Evolutionary conservation across 495 filamentous ascomycete species (phyloP), one percentile per base, ranked within the genome.

Genomic region (Penicillium cinerascens): DNA sequence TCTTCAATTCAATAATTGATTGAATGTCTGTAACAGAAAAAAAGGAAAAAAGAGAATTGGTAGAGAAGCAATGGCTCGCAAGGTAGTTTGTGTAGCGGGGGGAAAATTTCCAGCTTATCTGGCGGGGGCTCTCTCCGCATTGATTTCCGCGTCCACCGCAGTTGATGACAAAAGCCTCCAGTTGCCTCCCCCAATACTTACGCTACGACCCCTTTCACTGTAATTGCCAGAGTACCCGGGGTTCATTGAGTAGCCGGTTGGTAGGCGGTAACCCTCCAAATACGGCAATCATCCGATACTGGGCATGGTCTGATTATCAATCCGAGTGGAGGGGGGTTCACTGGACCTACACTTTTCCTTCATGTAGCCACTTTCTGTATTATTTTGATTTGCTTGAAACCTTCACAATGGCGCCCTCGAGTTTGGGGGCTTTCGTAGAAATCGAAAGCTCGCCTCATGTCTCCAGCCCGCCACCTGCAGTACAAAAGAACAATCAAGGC

Each of bases 371-470:
- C 9, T 11, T 23, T 33, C 9, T 33, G 3, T 10, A 33, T 13
- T 11, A 8, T 33, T 33, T 8, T 3, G 8, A 2, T 33, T 10
- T 33, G 1, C 8, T 26, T 5, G 20, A 26, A 20, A 6, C 6
- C 4, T n/a, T 16, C 7, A 43, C 13, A 26, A 76, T 73, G 69
- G 55, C 62, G n/a, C 16, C 65, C 3, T 58, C 63, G 6, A 35
- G 52, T 17, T 51, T 74, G 33, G 64, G 61, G 11, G 50, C 65
- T 9, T 55, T 76, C 6, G 20, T 76, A 7, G 56, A 72, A 4
- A 60, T 78, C 35, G 67, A 74, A 23, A 64, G 61, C 51, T 63
- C 56, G 2, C 25, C 59, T 46, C 59, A 43, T 0, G 56, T 72
- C 50, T 47, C 61, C n/a, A 66, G 53, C 17, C 67, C 71, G 13